Conservation (phyloP, 2,329 filamentous ascomycete genomes). For the Botrytis porri region DNA sequence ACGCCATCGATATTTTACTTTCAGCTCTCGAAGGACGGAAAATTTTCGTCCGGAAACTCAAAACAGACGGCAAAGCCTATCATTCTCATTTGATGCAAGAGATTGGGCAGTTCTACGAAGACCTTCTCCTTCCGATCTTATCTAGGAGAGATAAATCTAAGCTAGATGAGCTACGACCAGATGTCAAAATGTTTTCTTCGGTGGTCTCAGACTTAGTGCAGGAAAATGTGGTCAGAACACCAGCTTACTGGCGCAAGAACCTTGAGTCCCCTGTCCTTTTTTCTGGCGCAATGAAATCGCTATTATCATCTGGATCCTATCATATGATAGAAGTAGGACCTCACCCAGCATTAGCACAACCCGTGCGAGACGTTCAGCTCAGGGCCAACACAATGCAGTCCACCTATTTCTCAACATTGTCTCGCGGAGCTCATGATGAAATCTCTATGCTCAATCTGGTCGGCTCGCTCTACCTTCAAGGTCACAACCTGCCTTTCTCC, state of each 20-base stretch:
- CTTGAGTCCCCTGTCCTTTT: slow-evolving; percentile 16
- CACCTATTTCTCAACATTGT: slow-evolving; percentile 6
- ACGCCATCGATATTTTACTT: slow-evolving; percentile 20
- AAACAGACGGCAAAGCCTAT: slow-evolving; percentile 22
- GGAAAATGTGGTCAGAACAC: neutral
- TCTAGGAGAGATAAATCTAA: too few relatives aligned
- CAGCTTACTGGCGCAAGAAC: slow-evolving; percentile 13
- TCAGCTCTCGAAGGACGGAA: slow-evolving; percentile 20
- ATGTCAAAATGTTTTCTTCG: slow-evolving; percentile 10
- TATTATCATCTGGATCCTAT: neutral
- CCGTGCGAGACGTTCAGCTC: slow-evolving; percentile 22
- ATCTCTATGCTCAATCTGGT: neutral
- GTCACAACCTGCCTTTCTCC: neutral
- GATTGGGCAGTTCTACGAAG: too few relatives aligned
- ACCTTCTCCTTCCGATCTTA: too few relatives aligned
- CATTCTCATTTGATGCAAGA: neutral
- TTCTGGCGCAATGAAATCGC: neutral
- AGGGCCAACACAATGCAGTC: neutral
- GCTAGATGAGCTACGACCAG: too few relatives aligned
- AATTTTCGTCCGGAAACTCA: slow-evolving; percentile 23
- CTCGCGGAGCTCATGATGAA: neutral
- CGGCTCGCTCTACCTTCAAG: neutral
- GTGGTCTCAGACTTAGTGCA: neutral
- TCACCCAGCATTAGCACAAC: slow-evolving; percentile 24
- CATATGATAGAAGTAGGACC: slow-evolving; percentile 27